Evolutionary conservation across 441 rosid genomes (phyloP).

Genomic region (Populus hybrid): DNA sequence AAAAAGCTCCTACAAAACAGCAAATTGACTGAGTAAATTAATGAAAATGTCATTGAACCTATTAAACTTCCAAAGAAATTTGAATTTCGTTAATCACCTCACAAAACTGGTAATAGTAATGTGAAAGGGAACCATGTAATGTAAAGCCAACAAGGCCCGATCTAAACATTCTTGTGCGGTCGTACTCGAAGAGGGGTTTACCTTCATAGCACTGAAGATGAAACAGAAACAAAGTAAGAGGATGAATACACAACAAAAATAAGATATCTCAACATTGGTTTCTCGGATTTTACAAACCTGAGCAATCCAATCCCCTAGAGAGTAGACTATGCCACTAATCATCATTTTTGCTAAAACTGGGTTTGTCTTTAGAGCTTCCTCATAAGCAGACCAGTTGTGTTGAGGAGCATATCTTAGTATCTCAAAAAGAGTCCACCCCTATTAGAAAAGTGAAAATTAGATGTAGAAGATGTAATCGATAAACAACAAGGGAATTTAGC

Average conservation of each 20-base stretch:
- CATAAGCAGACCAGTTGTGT: conserved; percentile 94
- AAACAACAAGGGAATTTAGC: background rate
- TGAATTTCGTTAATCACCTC: no score
- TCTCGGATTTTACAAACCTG: conserved; percentile 48
- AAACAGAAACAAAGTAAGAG: background rate
- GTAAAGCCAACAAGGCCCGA: conserved; percentile 96
- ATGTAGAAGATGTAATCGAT: conserved; percentile 2
- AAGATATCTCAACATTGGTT: conserved; percentile 2
- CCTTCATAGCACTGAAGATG: conserved; percentile 75
- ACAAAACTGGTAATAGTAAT: no score
- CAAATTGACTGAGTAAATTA: no score
- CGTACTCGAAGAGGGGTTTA: conserved; percentile 85
- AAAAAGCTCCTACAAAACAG: no score
- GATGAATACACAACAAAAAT: background rate
- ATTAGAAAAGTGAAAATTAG: conserved; percentile 18
- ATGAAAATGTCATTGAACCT: no score
- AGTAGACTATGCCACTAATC: conserved; percentile 88
- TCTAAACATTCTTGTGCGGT: conserved; percentile 72
- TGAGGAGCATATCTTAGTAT: conserved; percentile 88
- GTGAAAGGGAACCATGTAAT: no score
- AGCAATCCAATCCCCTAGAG: conserved; percentile 98
- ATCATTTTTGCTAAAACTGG: conserved; percentile 94
- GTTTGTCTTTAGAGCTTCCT: conserved; percentile 74
- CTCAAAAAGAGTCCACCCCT: conserved; percentile 97
- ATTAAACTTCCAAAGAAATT: no score